Evolutionary conservation across 805 yeast species (phyloP), one percentile per base, ranked within the genome.

Genomic region (Blastobotrys robertii): DNA sequence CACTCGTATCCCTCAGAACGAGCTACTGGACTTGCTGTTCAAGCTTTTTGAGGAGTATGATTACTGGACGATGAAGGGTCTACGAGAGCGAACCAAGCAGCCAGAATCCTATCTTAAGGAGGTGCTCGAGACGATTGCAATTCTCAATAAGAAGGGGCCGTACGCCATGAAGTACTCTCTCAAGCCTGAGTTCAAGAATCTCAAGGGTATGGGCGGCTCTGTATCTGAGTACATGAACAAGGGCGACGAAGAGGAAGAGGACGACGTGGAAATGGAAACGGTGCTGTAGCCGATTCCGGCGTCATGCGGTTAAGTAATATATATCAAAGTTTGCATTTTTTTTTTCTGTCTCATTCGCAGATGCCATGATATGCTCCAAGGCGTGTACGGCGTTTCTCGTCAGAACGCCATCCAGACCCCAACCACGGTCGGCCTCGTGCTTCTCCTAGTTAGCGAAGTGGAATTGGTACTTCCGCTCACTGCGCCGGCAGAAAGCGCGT

Each of bases 51-150:
- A 87, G 62, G 94, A 88, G 60, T 86, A 83, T 61, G 97, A 90
- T 59, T 92, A 88, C 63, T 92, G 98, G 98, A 79, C 92, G 8
- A 72, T 92, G 72, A 87, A 87, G 64, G 96, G 96, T 33, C 69
- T 92, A 48, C 82, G 86, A 57, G 98, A 92, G 60, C 76, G 95
- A 52, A 87, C 97, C 2, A 80, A 81, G 55, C 98, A 92, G 68
- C 98, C 98, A 1, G 98, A 92, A 60, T 62, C 58, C 11, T 94
- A 84, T 60, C 69, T 92, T 50, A 86, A 88, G 58, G 96, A 88
- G 59, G 84, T 92, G 45, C 68, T 92, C 39, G 98, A 90, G 48
- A 77, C 82, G 38, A 85, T 92, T 56, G 97, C 97, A 1, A 73
- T 76, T 29, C 72, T 92, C 57, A 88, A 84, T 54, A 87, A 90